A percentile compares a stretch with the other conserved stretches of the same genome.
Evolutionary conservation across 2,329 filamentous ascomycete species (phyloP).

Genomic region (Microcyclospora tardicrescens): DNA sequence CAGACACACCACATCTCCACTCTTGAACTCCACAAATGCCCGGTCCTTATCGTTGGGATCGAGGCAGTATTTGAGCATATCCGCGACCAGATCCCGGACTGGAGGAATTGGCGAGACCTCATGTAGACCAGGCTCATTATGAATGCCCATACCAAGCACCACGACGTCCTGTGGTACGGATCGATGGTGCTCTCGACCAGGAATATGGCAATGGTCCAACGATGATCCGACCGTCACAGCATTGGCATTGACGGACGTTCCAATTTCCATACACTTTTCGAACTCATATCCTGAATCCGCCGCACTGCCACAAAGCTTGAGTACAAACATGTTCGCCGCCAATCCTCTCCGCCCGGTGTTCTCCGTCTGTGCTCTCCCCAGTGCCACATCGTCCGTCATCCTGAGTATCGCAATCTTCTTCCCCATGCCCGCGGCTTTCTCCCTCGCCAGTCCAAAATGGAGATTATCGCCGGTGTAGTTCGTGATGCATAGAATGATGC

Average conservation of each 20-base stretch:
- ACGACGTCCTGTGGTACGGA: constrained; percentile 21
- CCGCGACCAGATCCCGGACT: constrained; percentile 34
- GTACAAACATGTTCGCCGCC: constrained; percentile 36
- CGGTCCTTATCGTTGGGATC: constrained; percentile 36
- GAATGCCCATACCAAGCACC: constrained; percentile 37
- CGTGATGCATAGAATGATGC: constrained; percentile 36
- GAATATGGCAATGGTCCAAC: constrained; percentile 41
- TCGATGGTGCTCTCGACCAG: constrained; percentile 38
- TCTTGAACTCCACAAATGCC: constrained; percentile 36
- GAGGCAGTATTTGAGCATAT: constrained; percentile 37
- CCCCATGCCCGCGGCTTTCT: constrained; percentile 33
- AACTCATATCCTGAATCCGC: constrained; percentile 32
- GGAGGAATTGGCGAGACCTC: constrained; percentile 36
- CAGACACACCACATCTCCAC: constrained; percentile 32
- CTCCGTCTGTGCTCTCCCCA: constrained; percentile 36
- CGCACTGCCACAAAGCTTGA: constrained; percentile 36
- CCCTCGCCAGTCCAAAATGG: constrained; percentile 36
- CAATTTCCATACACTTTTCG: constrained; percentile 33
- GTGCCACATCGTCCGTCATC: constrained; percentile 36
- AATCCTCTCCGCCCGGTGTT: constrained; percentile 38
- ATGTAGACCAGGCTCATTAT: constrained; percentile 38
- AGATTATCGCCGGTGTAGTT: constrained; percentile 39
- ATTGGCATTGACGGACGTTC: constrained; percentile 30
- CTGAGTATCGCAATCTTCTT: constrained; percentile 35
- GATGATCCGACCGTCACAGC: constrained; percentile 39